phyloP scores from a whole-genome alignment of 495 filamentous ascomycete genomes.

The Talaromyces nanjingensis region DNA sequence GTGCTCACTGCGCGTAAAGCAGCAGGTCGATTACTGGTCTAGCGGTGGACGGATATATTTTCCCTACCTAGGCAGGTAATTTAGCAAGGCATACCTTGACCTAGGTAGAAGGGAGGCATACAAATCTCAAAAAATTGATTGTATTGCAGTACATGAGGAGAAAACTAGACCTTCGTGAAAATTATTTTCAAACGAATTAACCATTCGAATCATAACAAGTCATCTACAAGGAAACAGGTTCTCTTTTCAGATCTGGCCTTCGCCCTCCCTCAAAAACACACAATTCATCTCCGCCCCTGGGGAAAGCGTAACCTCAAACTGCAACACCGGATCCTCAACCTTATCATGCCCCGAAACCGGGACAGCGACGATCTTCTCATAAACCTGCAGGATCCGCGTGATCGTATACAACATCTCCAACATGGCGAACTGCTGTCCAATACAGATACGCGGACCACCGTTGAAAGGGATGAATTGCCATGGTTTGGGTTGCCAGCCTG shows the following conservation, averaged over 20 bases:
- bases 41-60: too few species aligned
- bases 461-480: constrained; percentile 65
- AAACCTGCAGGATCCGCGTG: constrained; percentile 55
- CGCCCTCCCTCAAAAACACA: constrained; percentile 34
- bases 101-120: too few species aligned
- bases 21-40: too few species aligned
- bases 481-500: constrained; percentile 54
- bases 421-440: constrained; percentile 57
- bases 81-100: too few species aligned
- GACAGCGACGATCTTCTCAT: constrained; percentile 40
- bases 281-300: constrained; percentile 36
- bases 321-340: constrained; percentile 30
- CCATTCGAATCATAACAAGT: too few species aligned
- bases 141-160: not conserved
- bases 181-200: too few species aligned
- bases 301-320: constrained; percentile 34
- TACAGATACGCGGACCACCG: constrained; percentile 54
- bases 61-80: too few species aligned
- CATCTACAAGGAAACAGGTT: too few species aligned
- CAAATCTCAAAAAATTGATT: too few species aligned
- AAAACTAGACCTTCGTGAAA: too few species aligned
- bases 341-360: constrained; percentile 24
- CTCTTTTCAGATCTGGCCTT: too few species aligned
- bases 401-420: constrained; percentile 57
- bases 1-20: too few species aligned